These are phyloP conservation scores for Aspergillus ostianus DNA, from an alignment of 495 filamentous ascomycete genomes.

Conservation along the genomic window DNA sequence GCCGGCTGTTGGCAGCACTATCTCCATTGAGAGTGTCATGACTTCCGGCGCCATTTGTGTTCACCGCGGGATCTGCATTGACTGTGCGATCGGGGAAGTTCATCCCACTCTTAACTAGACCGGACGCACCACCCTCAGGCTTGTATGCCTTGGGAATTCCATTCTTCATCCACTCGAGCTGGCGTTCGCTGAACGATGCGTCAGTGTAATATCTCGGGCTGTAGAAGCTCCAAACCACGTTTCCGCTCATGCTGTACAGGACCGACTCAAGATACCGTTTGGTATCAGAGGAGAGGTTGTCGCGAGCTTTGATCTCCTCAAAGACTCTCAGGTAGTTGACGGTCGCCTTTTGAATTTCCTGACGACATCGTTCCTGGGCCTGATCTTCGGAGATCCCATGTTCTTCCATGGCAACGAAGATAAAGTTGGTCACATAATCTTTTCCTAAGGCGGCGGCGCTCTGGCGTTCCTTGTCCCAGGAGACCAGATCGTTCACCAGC, in stretches of 20 bases:
- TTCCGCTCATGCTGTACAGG: background rate
- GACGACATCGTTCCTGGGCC: background rate
- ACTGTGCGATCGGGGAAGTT: no score
- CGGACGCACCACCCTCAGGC: background rate
- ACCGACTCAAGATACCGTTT: background rate
- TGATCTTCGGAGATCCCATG: background rate
- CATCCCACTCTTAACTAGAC: no score
- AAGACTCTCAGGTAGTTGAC: background rate
- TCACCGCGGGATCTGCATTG: background rate
- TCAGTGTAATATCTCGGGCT: background rate
- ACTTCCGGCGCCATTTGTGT: background rate
- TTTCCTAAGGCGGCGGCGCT: background rate
- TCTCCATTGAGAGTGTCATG: background rate
- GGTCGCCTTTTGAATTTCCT: background rate
- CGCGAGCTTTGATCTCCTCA: background rate
- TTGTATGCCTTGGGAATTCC: background rate
- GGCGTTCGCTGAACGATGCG: background rate
- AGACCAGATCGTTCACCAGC: background rate
- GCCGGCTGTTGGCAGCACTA: background rate
- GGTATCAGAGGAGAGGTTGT: background rate
- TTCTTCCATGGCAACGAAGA: background rate
- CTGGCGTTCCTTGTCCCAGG: background rate
- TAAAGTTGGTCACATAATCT: background rate
- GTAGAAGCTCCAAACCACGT: background rate
- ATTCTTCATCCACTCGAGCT: slow-evolving; percentile 1